phyloP scores from a whole-genome alignment of 176 grass and related monocot species.

The Juncus effusus region DNA sequence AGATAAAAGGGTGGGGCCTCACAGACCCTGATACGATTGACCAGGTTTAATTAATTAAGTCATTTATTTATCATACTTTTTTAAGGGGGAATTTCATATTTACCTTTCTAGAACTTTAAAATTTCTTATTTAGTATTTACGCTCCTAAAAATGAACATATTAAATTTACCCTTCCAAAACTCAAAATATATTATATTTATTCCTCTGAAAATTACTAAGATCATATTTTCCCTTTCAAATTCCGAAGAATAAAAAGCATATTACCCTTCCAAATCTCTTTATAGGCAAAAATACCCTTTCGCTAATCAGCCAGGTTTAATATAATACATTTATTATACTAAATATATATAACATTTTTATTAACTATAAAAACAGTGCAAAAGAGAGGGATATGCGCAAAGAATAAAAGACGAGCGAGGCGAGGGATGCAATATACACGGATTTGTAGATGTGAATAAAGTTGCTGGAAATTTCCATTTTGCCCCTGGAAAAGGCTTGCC shows the following conservation, averaged over 20 bases:
- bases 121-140: neutral
- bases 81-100: too few relatives aligned
- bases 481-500: constrained; percentile 95
- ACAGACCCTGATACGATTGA: constrained; percentile 72
- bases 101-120: too few relatives aligned
- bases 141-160: neutral
- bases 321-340: constrained; percentile 8
- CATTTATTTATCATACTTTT: neutral
- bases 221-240: neutral
- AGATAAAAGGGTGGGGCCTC: constrained; percentile 87
- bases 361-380: constrained; percentile 53
- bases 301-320: neutral
- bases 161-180: neutral
- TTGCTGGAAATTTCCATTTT: constrained; percentile 99
- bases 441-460: constrained; percentile 96
- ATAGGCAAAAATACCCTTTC: too few relatives aligned
- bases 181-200: too few relatives aligned
- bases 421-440: constrained; percentile 98
- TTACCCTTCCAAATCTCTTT: too few relatives aligned
- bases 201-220: too few relatives aligned
- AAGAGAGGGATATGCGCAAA: constrained; percentile 90
- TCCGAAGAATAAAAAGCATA: neutral
- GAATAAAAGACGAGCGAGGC: constrained; percentile 85
- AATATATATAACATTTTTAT: too few relatives aligned
- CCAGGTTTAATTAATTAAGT: constrained; percentile 51